These are phyloP conservation scores for Nicotiana tabacum DNA, from an alignment of 257 asterid species.

Conservation along the genomic window DNA sequence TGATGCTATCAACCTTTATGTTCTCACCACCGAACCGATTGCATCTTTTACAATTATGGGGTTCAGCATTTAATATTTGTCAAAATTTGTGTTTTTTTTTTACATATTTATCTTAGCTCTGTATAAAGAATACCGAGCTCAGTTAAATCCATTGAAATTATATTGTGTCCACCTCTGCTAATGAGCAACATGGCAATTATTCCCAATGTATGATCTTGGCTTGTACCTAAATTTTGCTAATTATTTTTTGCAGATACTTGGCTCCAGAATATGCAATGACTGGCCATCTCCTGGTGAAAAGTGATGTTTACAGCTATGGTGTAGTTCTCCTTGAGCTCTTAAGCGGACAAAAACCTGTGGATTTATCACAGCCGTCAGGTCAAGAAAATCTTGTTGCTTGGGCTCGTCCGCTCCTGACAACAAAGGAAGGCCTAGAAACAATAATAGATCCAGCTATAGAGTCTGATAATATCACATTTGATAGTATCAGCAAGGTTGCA, in stretches of 20 bases:
- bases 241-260: conserved; percentile 48
- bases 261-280: conserved; percentile 99
- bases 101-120: neutral
- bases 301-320: conserved; percentile 95
- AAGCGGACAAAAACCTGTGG: conserved; percentile 87
- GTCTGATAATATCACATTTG: conserved; percentile 30
- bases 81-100: neutral
- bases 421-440: conserved; percentile 54
- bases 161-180: neutral
- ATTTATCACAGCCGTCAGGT: conserved; percentile 80
- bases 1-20: neutral
- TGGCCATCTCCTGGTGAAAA: conserved; percentile 92
- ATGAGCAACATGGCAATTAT: neutral
- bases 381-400: conserved; percentile 86
- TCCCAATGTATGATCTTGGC: neutral
- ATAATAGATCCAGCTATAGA: conserved; percentile 51
- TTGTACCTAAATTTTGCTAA: neutral
- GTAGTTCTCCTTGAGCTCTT: conserved; percentile 93
- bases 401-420: conserved; percentile 79
- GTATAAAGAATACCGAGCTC: no score
- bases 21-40: neutral
- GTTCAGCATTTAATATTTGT: neutral
- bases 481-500: conserved; percentile 55
- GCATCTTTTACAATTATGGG: neutral
- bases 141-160: no score